phyloP scores from a whole-genome alignment of 1,284 basidiomycete genomes.

The Trichosporon sp. region DNA sequence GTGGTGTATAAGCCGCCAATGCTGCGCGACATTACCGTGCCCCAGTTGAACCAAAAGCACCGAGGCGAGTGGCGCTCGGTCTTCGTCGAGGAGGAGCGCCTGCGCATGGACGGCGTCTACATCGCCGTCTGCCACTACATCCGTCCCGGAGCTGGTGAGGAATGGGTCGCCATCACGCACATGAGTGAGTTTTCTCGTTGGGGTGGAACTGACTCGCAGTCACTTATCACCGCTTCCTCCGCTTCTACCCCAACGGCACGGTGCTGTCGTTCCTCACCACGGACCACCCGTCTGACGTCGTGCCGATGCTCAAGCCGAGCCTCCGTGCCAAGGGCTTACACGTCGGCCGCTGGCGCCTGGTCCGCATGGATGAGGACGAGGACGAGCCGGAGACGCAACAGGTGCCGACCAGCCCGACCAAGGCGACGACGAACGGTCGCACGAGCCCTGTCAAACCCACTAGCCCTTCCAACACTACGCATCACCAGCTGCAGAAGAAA shows the following conservation, averaged over 20 bases:
- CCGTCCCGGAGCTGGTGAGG: conserved; percentile 73
- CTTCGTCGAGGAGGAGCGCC: conserved; percentile 76
- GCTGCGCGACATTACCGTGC: conserved; percentile 34
- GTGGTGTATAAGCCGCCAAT: conserved; percentile 69
- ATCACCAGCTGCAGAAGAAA: conserved; percentile 4
- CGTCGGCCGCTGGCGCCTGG: conserved; percentile 51
- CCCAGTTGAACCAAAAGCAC: conserved; percentile 62
- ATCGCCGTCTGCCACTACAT: conserved; percentile 81
- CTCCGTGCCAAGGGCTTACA: conserved; percentile 72
- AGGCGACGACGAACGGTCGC: not conserved
- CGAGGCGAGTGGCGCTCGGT: conserved; percentile 70
- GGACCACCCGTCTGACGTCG: conserved; percentile 74
- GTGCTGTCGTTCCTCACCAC: conserved; percentile 85
- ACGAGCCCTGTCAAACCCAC: conserved; percentile 13
- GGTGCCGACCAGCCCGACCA: not conserved
- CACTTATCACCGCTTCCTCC: conserved; percentile 63
- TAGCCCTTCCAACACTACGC: not conserved
- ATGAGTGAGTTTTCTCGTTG: conserved; percentile 44
- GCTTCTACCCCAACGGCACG: conserved; percentile 83
- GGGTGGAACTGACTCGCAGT: conserved; percentile 37
- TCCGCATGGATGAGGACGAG: conserved; percentile 34
- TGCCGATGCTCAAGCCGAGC: conserved; percentile 73
- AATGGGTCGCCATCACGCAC: conserved; percentile 69
- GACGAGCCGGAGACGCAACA: not conserved
- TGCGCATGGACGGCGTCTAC: conserved; percentile 83